These are phyloP conservation scores for Colletotrichum scovillei DNA, from an alignment of 2,329 filamentous ascomycete species.

Conservation along the genomic window DNA sequence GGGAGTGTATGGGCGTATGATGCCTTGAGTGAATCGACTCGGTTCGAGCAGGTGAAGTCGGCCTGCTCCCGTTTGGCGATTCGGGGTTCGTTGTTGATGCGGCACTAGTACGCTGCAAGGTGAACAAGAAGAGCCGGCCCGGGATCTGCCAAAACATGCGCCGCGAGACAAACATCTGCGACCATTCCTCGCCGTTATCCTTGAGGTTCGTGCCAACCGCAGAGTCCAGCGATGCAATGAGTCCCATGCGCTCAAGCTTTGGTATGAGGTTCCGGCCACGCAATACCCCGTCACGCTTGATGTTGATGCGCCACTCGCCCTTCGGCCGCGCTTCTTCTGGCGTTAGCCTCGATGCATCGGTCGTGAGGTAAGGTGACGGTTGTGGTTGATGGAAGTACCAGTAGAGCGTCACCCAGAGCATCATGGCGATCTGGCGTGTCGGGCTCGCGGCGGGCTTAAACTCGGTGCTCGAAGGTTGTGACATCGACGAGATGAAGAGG, in stretches of 20 bases:
- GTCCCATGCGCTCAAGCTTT: slow-evolving; percentile 93
- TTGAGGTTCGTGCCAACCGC: slow-evolving; percentile 75
- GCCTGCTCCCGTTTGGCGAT: slow-evolving; percentile 65
- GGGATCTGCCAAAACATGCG: slow-evolving; percentile 94
- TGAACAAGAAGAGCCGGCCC: slow-evolving; percentile 87
- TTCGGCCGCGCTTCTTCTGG: slow-evolving; percentile 77
- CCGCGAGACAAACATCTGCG: slow-evolving; percentile 83
- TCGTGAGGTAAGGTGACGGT: slow-evolving; percentile 73
- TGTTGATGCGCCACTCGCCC: slow-evolving; percentile 87
- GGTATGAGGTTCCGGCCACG: slow-evolving; percentile 84
- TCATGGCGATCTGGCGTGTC: slow-evolving; percentile 92
- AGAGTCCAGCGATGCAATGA: slow-evolving; percentile 82
- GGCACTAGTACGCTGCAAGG: slow-evolving; percentile 70
- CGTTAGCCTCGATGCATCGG: slow-evolving; percentile 72
- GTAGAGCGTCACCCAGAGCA: slow-evolving; percentile 93
- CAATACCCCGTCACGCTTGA: slow-evolving; percentile 89
- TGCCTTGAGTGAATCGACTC: slow-evolving; percentile 44
- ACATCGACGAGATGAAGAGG: slow-evolving; percentile 92
- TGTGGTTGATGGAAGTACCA: slow-evolving; percentile 96
- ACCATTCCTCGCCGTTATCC: slow-evolving; percentile 75
- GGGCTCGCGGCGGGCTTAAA: slow-evolving; percentile 84
- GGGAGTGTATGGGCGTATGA: slow-evolving; percentile 39
- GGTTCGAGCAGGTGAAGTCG: slow-evolving; percentile 59
- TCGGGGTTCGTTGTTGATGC: slow-evolving; percentile 51
- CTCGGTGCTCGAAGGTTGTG: slow-evolving; percentile 82